Evolutionary conservation across 768 basidiomycete species (phyloP).

Genomic region (Psilocybe subaeruginosa): DNA sequence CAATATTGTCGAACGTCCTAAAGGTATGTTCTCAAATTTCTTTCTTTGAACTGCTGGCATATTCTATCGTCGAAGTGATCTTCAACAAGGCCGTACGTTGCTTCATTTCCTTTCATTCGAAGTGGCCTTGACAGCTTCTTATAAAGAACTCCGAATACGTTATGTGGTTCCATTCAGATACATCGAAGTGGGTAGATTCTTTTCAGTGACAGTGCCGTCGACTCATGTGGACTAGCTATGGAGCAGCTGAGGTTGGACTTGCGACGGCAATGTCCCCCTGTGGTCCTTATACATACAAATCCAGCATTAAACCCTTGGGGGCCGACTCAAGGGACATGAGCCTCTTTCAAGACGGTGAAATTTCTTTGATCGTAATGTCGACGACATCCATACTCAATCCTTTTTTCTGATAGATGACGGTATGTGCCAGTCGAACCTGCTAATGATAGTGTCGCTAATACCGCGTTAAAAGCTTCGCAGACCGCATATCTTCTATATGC

Average conservation of each 20-base stretch:
- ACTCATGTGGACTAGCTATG: constrained; percentile 44
- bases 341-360: constrained; percentile 55
- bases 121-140: background rate
- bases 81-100: constrained; percentile 50
- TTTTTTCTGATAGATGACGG: constrained; percentile 40
- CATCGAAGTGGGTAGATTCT: constrained; percentile 46
- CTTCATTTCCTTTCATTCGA: background rate
- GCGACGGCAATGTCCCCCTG: constrained; percentile 61
- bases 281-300: constrained; percentile 60
- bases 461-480: constrained; percentile 35
- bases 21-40: constrained; percentile 39
- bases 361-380: background rate
- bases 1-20: constrained; percentile 65
- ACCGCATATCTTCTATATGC: constrained; percentile 65
- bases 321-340: constrained; percentile 65
- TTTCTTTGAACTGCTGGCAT: background rate
- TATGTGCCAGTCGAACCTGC: constrained; percentile 14
- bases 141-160: constrained; percentile 61
- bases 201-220: background rate
- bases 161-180: constrained; percentile 75
- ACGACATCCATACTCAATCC: background rate
- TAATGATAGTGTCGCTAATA: background rate
- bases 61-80: constrained; percentile 39
- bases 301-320: constrained; percentile 58
- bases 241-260: constrained; percentile 65